Conservation (phyloP, 2,329 filamentous ascomycete species). For the Trichoderma asperellum region DNA sequence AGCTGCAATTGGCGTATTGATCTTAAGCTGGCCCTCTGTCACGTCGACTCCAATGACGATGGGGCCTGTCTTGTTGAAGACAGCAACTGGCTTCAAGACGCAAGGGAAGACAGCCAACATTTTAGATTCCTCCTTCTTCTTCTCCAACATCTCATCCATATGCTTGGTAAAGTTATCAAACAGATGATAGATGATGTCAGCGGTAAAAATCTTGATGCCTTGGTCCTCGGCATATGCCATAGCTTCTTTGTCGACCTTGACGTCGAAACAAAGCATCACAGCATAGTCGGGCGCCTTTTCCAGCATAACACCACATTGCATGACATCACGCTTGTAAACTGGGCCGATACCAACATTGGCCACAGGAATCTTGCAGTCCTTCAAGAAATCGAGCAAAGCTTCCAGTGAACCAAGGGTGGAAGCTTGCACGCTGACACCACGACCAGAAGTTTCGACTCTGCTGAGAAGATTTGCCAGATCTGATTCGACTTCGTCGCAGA, state of each 20-base stretch:
- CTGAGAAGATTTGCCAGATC: conserved; percentile 90
- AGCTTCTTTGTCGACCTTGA: conserved; percentile 98
- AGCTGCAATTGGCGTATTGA: conserved; percentile 88
- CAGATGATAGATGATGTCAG: conserved; percentile 98
- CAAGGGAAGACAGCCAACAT: conserved; percentile 96
- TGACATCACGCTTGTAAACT: conserved; percentile 96
- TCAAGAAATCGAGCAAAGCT: conserved; percentile 93
- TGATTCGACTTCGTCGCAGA: conserved; percentile 94
- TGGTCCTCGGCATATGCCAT: conserved; percentile 88
- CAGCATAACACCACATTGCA: conserved; percentile 93
- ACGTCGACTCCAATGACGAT: conserved; percentile 97
- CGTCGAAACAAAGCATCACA: conserved; percentile 99
- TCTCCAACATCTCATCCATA: conserved; percentile 82
- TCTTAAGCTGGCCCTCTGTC: conserved; percentile 80
- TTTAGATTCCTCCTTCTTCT: conserved; percentile 96
- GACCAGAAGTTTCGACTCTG: conserved; percentile 87
- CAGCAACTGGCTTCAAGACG: conserved; percentile 82
- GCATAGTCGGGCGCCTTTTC: conserved; percentile 94
- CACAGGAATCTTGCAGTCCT: conserved; percentile 94
- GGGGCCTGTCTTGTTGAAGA: conserved; percentile 97
- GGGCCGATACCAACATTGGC: conserved; percentile 97
- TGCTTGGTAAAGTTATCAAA: conserved; percentile 97
- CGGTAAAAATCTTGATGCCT: conserved; percentile 96
- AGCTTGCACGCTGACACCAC: conserved; percentile 95
- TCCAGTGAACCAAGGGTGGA: conserved; percentile 97